Evolutionary conservation across 2,329 filamentous ascomycete species (phyloP).

Genomic region (Geosmithia putterillii): DNA sequence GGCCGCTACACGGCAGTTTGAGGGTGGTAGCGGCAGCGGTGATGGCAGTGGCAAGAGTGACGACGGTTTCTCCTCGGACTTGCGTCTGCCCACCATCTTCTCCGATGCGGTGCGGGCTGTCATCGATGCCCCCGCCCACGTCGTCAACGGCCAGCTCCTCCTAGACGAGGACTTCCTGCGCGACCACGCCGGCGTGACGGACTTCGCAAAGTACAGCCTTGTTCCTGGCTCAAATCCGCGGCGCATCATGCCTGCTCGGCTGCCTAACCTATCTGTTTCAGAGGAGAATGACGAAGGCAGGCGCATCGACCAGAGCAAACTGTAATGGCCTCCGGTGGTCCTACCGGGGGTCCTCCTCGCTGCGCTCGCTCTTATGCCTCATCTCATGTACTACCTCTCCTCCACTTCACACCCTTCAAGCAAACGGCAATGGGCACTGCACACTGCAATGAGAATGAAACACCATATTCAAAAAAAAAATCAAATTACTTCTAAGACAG

Average conservation of each 20-base stretch:
- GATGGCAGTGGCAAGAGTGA: too few species aligned
- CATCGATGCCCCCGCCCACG: constrained; percentile 41
- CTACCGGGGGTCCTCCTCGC: neutral
- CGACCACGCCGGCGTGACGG: constrained; percentile 46
- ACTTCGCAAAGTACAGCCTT: constrained; percentile 65
- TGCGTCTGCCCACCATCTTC: constrained; percentile 63
- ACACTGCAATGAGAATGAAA: too few species aligned
- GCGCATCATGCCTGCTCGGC: constrained; percentile 62
- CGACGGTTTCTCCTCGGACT: constrained; percentile 36
- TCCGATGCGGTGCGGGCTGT: constrained; percentile 70
- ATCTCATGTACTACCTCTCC: neutral
- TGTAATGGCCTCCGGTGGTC: constrained; percentile 14
- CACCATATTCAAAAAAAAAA: too few species aligned
- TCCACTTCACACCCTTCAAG: too few species aligned
- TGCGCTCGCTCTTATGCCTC: neutral
- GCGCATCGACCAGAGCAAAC: constrained; percentile 42
- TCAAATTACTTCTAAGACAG: too few species aligned
- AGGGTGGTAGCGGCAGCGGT: constrained; percentile 4
- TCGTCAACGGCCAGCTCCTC: constrained; percentile 59
- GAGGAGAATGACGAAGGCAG: constrained; percentile 74
- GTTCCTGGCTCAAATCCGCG: constrained; percentile 51
- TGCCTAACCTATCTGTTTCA: constrained; percentile 59
- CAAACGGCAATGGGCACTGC: too few species aligned
- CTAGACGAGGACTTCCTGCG: constrained; percentile 76
- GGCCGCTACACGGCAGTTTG: constrained; percentile 52